phyloP scores from a whole-genome alignment of 2,329 filamentous ascomycete genomes.

The Talaromyces amestolkiae region DNA sequence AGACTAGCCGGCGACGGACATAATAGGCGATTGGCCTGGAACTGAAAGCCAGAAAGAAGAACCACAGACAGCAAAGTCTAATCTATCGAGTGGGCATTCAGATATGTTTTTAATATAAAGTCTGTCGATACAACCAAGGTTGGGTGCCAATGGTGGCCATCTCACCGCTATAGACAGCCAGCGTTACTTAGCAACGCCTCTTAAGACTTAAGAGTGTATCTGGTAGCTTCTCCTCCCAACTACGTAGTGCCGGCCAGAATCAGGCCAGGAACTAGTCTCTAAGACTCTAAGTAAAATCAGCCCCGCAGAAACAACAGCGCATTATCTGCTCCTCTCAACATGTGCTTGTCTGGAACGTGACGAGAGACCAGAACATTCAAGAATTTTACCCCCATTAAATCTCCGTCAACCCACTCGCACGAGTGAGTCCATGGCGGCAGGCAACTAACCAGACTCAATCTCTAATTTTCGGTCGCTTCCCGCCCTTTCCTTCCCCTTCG shows the following conservation, averaged over 20 bases:
- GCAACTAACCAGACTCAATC: background rate
- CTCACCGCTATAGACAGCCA: background rate
- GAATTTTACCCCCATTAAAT: constrained; percentile 1
- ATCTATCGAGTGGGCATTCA: background rate
- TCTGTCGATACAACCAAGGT: background rate
- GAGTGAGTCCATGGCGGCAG: background rate
- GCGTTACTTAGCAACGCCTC: background rate
- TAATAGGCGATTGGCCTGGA: constrained; percentile 16
- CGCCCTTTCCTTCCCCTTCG: background rate
- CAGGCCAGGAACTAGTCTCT: constrained; percentile 9
- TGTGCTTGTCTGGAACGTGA: constrained; percentile 11
- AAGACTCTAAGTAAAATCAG: background rate
- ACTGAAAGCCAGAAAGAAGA: background rate
- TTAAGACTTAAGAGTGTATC: background rate
- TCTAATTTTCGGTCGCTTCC: background rate
- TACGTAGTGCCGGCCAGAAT: background rate
- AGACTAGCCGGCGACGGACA: background rate
- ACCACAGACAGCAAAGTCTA: background rate
- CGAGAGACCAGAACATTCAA: background rate
- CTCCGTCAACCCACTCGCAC: background rate
- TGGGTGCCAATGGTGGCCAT: background rate
- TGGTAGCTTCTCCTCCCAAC: background rate
- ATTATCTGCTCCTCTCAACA: background rate
- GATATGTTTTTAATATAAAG: background rate
- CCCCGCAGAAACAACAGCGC: constrained; percentile 10